Evolutionary conservation across 805 yeast species (phyloP), one percentile per base, ranked within the genome.

Genomic region (Yarrowia sp.): DNA sequence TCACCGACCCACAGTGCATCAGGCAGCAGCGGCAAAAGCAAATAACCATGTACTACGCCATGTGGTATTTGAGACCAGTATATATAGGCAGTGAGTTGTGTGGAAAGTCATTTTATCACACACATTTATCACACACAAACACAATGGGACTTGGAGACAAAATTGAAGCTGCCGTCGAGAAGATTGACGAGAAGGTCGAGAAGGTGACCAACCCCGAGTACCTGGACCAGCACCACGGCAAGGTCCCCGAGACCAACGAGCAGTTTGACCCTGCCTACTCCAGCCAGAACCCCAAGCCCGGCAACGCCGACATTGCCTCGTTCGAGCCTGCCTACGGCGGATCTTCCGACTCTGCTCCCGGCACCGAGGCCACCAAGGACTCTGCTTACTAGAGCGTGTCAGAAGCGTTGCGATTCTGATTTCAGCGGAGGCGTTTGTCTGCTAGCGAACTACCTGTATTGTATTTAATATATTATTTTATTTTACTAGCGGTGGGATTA

Each of bases 251-350:
- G 40, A 13, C 17, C 40, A 58, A 58, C 64, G 64, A 58, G 64
- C 64, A 58, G 64, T 58, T 58, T 58, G 64, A 58, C 42, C 64
- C 64, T 43, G 64, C 64, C 40, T 58, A 58, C 50, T 39, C 64
- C 9, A n/a, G 50, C 17, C 64, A 42, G 49, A 17, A 42, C 64
- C 64, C 64, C 50, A 42, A 42, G 40, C 50, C 64, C 9, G 64
- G 64, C 9, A 33, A 43, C 17, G 24, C 64, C 30, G 64, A 58
- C 40, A 58, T 58, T 43, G 38, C 64, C 24, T 58, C 64, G 8
- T 58, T 58, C 7, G 64, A 42, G 40, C 64, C 64, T 42, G 64
- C 64, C 12, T 58, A 58, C 50, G 64, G 64, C 5, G 64, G 64
- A 42, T 6, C 50, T 6, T 5, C 46, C 20, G 61, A 58, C 14